phyloP scores from a whole-genome alignment of 1,284 basidiomycete genomes.

The Boletus subluridellus region DNA sequence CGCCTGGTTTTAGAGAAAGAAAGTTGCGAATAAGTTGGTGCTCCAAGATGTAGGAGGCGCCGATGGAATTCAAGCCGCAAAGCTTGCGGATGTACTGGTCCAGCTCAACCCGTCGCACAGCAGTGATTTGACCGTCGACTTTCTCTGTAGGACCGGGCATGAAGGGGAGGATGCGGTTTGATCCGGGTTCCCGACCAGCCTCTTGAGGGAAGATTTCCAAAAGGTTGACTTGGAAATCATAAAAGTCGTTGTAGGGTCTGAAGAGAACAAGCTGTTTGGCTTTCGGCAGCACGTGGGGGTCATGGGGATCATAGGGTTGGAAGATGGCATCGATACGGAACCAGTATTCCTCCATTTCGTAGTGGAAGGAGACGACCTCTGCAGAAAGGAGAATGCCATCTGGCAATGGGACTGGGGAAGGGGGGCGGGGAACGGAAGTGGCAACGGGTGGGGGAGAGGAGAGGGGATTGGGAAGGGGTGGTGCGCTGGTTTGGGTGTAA shows the following conservation, averaged over 20 bases:
- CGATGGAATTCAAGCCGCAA: slow-evolving; percentile 61
- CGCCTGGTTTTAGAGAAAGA: slow-evolving; percentile 83
- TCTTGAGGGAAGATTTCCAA: slow-evolving; percentile 85
- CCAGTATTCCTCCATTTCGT: slow-evolving; percentile 96
- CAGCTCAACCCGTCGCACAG: slow-evolving; percentile 77
- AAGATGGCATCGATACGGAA: slow-evolving; percentile 91
- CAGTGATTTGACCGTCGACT: slow-evolving; percentile 85
- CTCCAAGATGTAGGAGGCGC: slow-evolving; percentile 78
- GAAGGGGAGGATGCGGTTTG: slow-evolving; percentile 81
- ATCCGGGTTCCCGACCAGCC: slow-evolving; percentile 69
- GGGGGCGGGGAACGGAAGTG: slow-evolving; percentile 23
- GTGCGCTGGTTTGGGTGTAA: slow-evolving; percentile 34
- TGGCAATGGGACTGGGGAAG: slow-evolving; percentile 53
- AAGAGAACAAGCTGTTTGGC: slow-evolving; percentile 87
- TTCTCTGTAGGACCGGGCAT: slow-evolving; percentile 91
- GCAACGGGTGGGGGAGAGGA: slow-evolving; percentile 18
- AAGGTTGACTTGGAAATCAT: slow-evolving; percentile 92
- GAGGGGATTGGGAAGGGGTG: slow-evolving; percentile 18
- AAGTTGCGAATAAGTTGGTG: slow-evolving; percentile 82
- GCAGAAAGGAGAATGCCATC: slow-evolving; percentile 84
- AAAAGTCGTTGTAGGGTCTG: slow-evolving; percentile 97
- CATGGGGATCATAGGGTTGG: slow-evolving; percentile 69
- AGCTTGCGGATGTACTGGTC: slow-evolving; percentile 86
- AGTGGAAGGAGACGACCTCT: slow-evolving; percentile 95
- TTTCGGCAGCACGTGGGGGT: slow-evolving; percentile 52